Percentiles rank a stretch among this genome's conserved stretches.
phyloP scores from a whole-genome alignment of 176 grass and related monocot genomes.

The Carex cristatella region DNA sequence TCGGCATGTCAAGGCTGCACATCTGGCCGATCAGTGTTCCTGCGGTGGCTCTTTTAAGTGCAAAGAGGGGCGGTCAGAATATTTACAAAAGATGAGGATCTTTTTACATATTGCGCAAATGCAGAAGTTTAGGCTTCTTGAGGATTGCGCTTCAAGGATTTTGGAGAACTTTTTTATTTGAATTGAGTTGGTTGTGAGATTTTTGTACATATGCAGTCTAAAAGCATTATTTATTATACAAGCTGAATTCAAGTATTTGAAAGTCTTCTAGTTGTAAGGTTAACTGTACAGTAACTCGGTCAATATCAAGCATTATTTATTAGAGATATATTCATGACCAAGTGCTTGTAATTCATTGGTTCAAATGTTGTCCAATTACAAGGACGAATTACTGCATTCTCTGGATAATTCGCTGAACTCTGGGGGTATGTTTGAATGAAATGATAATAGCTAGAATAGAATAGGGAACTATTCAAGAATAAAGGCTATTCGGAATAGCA shows the following conservation, averaged over 20 bases:
- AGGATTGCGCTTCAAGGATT: constrained; percentile 68
- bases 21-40: constrained; percentile 68
- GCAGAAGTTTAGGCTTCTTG: constrained; percentile 62
- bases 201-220: not conserved
- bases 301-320: not conserved
- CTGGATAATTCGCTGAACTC: not conserved
- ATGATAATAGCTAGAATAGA: too few species aligned
- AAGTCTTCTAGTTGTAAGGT: not conserved
- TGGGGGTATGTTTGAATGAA: too few species aligned
- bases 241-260: not conserved
- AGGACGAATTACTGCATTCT: not conserved
- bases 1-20: constrained; percentile 82
- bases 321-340: not conserved
- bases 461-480: too few species aligned
- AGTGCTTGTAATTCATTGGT: not conserved
- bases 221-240: not conserved
- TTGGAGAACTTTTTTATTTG: constrained; percentile 44
- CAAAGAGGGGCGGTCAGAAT: constrained; percentile 44
- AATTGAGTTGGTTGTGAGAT: not conserved
- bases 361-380: not conserved
- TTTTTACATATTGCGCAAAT: constrained; percentile 46
- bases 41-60: constrained; percentile 83
- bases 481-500: too few species aligned
- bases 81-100: constrained; percentile 70
- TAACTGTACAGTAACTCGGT: not conserved